phyloP scores from a whole-genome alignment of 2,329 filamentous ascomycete genomes.

The Chaetomium olivaceum region DNA sequence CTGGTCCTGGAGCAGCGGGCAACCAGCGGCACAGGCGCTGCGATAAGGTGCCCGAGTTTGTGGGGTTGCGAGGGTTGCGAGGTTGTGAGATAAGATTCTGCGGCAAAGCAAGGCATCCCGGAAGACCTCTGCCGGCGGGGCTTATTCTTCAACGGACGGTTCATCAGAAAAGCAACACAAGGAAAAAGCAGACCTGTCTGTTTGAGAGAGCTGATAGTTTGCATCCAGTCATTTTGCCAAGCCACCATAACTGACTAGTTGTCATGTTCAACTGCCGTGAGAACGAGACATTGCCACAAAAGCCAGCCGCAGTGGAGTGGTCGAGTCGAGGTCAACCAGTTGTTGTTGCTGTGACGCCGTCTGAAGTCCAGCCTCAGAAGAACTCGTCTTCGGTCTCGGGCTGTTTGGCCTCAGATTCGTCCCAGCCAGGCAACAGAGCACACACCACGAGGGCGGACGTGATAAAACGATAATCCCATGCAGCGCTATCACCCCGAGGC shows the following conservation, averaged over 20 bases:
- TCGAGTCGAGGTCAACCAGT: background rate
- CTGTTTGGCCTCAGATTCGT: conserved; percentile 2
- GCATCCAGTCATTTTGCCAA: background rate
- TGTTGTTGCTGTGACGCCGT: background rate
- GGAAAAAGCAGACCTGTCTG: background rate
- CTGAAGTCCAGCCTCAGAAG: background rate
- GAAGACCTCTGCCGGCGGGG: background rate
- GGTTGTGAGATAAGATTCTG: conserved; percentile 5
- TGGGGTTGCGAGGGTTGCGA: background rate
- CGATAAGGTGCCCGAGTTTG: background rate
- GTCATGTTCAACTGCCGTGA: background rate
- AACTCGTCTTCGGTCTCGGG: conserved; percentile 13
- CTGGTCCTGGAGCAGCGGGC: background rate
- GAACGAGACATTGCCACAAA: background rate
- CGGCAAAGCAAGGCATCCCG: background rate
- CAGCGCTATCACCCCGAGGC: background rate
- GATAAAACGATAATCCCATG: background rate
- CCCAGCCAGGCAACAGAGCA: conserved; percentile 4
- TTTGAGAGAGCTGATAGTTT: background rate
- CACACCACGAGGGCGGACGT: background rate
- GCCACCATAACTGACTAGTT: too few relatives aligned
- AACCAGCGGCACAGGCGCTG: background rate
- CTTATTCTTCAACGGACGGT: background rate
- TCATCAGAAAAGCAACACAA: background rate
- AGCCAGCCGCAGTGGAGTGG: background rate